Base-by-base conservation (phyloP, 163 green algal genomes). In the Chloromonas sp. region DNA sequence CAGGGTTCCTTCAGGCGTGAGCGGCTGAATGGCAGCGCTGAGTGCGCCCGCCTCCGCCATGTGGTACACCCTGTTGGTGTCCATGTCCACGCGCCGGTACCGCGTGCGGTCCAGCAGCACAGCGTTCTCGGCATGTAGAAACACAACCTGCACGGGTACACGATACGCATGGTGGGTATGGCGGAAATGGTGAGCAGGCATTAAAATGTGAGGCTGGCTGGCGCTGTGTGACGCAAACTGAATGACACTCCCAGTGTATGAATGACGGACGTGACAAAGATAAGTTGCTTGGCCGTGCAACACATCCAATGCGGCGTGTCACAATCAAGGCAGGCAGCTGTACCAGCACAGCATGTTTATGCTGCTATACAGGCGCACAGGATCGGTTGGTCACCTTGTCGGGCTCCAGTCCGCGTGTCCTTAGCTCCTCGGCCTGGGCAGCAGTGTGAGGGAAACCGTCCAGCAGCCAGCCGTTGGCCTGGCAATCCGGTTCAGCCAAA, bases 371-470 rank as follows among this genome's bases (percentile, higher is more conserved):
- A 36, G 36, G 36, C 36, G 36, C 36, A 36, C 36, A 36, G 36
- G 36, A 36, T 36, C 36, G 36, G 36, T 36, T 36, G 36, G 36
- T 36, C 1, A 93, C 91, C 87, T 95, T 95, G 85, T 96, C 93
- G 14, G 93, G 91, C 36, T 87, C 62, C 77, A 94, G 84, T 15
- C 89, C 91, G 59, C 82, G 59, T 2, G 74, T 74, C 11, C 74
- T 1, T 11, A 93, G 84, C 14, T 81, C 60, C 57, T 61, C 70
- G 36, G 88, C 90, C 85, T 95, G 92, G 14, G 85, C 70, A 0
- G 70, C 61, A 0, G 92, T 97, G 85, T 95, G 94, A 2, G 94
- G 94, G 86, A 95, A 96, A 84, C 94, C 94, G 84, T 97, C 94
- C 71, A 97, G 87, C 3, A 94, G 71, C 92, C 92, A 97, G 86